Evolutionary conservation across 1,284 basidiomycete species (phyloP).

Genomic region (Lentinus polychrous): DNA sequence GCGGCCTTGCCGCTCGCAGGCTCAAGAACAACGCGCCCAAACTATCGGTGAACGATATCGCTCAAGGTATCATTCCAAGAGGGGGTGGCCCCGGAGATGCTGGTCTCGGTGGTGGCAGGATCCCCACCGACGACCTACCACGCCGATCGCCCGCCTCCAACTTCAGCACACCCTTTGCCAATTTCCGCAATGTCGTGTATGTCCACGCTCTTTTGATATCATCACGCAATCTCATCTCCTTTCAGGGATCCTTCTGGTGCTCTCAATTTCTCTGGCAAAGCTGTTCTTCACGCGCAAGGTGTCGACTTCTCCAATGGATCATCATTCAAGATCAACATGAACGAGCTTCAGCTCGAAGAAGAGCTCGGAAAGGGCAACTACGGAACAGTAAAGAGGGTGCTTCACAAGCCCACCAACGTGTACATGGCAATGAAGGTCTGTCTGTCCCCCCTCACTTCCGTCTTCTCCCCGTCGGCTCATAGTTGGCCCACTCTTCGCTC

Average conservation of each 20-base stretch:
- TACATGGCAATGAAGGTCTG: slow-evolving; percentile 97
- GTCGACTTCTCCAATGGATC: slow-evolving; percentile 94
- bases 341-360: slow-evolving; percentile 85
- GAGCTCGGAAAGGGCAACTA: slow-evolving; percentile 97
- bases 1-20: slow-evolving; percentile 44
- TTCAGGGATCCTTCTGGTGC: slow-evolving; percentile 87
- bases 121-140: slow-evolving; percentile 36
- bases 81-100: slow-evolving; percentile 53
- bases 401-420: slow-evolving; percentile 92
- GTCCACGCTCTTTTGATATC: slow-evolving; percentile 25
- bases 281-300: slow-evolving; percentile 85
- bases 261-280: slow-evolving; percentile 91
- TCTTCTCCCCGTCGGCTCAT: too few species aligned
- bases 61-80: slow-evolving; percentile 27
- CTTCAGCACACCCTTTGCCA: slow-evolving; percentile 79
- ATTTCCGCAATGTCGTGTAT: slow-evolving; percentile 92
- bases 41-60: slow-evolving; percentile 60
- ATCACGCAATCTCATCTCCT: slow-evolving; percentile 7
- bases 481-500: neutral
- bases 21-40: slow-evolving; percentile 36
- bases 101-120: slow-evolving; percentile 63
- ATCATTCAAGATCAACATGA: slow-evolving; percentile 95
- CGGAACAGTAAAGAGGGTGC: slow-evolving; percentile 93
- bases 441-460: neutral
- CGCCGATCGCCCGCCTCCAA: slow-evolving; percentile 37